Evolutionary conservation across 306 rosid species (phyloP), one percentile per base, ranked within the genome.

Genomic region (Cucumis sativus): DNA sequence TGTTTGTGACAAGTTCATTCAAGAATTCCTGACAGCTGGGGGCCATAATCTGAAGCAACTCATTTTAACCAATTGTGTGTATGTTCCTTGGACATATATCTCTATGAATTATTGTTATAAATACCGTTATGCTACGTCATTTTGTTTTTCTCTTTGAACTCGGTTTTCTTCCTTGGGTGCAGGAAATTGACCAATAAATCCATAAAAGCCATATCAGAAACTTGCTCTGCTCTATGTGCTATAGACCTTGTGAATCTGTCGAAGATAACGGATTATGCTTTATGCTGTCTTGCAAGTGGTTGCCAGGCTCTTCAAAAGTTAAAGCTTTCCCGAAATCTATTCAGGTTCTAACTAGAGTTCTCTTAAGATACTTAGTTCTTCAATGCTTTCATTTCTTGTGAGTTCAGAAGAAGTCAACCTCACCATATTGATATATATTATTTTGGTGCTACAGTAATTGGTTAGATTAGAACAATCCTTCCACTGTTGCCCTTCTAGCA

Each of bases 171-270:
- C 80, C 54, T 82, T 68, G 80, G 77, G 40, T 80, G 89, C 91
- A 95, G 99, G 82, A 83, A 89, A 35, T 81, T 95, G 84, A 92
- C 97, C 16, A 89, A 90, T 83, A 84, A 83, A 21, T 92, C 99
- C 23, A 52, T 88, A 20, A 81, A 88, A 85, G 78, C 80, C 78
- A 88, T 92, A 62, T 89, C 97, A 39, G 86, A 91, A 80, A 79
- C 76, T 25, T 92, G 97, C 79, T 83, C 89, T 6, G 78, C 74
- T 64, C 83, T 95, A 78, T 70, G 80, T 14, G 80, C 82, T 1
- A 86, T 95, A 47, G 92, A 95, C 84, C 88, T 95, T 56, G 70
- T 10, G 60, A 76, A 86, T 78, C 78, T 91, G 82, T 47, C 74
- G 72, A 89, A 85, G 78, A 84, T 95, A 78, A 92, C 90, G 3